phyloP scores from a whole-genome alignment of 2,329 filamentous ascomycete genomes.

The Neodidymelliopsis sp. region DNA sequence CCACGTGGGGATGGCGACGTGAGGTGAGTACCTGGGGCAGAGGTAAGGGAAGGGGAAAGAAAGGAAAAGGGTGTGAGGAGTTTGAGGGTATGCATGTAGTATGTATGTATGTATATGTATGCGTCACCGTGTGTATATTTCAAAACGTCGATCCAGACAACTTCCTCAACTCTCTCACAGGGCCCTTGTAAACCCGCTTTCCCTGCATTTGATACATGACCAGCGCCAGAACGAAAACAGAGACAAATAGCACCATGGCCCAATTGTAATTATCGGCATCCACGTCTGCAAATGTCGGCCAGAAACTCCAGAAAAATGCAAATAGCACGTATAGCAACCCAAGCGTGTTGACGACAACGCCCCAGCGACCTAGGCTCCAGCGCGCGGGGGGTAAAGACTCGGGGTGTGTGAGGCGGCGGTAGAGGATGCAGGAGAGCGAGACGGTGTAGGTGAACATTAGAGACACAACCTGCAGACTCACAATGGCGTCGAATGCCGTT shows the following conservation, averaged over 20 bases:
- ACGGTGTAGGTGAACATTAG: constrained; percentile 34
- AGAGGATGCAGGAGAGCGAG: constrained; percentile 36
- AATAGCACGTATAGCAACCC: constrained; percentile 44
- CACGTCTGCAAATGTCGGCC: constrained; percentile 32
- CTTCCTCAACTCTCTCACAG: constrained; percentile 13
- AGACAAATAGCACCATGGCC: constrained; percentile 19
- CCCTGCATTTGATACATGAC: constrained; percentile 21
- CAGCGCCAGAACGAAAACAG: constrained; percentile 9
- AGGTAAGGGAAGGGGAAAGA: no score
- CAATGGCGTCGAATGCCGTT: constrained; percentile 50
- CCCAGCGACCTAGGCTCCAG: constrained; percentile 48
- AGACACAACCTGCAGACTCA: constrained; percentile 37
- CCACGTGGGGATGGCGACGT: neutral
- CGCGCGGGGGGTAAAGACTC: constrained; percentile 30
- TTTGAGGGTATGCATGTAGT: neutral
- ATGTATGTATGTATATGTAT: neutral
- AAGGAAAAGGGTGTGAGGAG: no score
- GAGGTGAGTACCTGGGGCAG: neutral
- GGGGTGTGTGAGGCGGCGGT: constrained; percentile 20
- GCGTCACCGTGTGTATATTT: neutral
- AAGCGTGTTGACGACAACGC: constrained; percentile 44
- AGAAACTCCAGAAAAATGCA: constrained; percentile 51
- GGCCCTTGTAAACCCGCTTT: constrained; percentile 17
- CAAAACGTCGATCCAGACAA: constrained; percentile 1
- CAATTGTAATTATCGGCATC: constrained; percentile 28